Conservation (phyloP, 352 stramenopile genomes). For the Peronospora tabacina region DNA sequence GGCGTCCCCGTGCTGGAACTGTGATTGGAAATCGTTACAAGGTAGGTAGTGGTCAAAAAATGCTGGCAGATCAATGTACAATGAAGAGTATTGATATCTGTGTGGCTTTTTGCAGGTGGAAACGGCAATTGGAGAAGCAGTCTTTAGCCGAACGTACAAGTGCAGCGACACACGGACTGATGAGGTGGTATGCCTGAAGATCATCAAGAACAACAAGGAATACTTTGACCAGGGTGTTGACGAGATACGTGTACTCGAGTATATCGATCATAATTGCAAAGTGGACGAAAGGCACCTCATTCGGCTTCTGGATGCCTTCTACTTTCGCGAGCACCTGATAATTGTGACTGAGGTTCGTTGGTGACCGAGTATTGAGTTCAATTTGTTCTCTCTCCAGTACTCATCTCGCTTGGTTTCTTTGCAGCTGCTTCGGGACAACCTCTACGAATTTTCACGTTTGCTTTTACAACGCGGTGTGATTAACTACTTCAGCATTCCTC, state of each 20-base stretch:
- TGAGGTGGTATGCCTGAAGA: conserved; percentile 92
- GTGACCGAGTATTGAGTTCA: not conserved
- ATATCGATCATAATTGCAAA: conserved; percentile 67
- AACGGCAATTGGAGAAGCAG: conserved; percentile 65
- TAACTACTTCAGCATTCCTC: conserved; percentile 91
- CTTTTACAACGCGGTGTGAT: conserved; percentile 67
- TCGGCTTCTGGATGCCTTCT: conserved; percentile 92
- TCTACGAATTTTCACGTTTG: conserved; percentile 96
- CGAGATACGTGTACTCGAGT: conserved; percentile 71
- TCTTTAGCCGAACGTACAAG: conserved; percentile 83
- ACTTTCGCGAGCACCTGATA: conserved; percentile 92
- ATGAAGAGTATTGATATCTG: conserved; percentile 2
- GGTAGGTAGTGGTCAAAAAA: conserved; percentile 15
- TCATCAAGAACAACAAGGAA: conserved; percentile 99
- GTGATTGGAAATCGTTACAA: conserved; percentile 60
- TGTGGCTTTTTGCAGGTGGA: conserved; percentile 38
- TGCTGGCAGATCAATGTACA: not conserved
- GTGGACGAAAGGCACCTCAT: conserved; percentile 91
- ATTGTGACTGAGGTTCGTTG: conserved; percentile 92
- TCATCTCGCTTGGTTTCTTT: conserved; percentile 14
- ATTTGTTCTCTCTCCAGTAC: not conserved
- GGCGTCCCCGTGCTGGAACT: conserved; percentile 45
- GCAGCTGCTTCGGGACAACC: conserved; percentile 91
- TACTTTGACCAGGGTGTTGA: conserved; percentile 96
- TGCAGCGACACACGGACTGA: conserved; percentile 51